These are phyloP conservation scores for Heritiera littoralis DNA, from an alignment of 345 rosid species.

Conservation along the genomic window DNA sequence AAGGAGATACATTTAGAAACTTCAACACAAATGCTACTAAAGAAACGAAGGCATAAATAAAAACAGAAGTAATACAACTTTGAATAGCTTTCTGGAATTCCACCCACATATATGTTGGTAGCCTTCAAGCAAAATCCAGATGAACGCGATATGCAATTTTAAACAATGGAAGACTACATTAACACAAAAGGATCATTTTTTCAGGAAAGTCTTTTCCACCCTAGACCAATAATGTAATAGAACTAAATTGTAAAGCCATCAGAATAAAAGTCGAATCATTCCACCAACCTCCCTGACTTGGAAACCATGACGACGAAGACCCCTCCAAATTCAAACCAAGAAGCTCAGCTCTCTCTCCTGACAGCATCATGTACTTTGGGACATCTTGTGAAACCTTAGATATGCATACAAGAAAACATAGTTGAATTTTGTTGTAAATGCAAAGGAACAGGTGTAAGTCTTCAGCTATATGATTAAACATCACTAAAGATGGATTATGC, in stretches of 20 bases:
- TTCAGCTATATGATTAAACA: background rate
- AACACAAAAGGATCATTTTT: background rate
- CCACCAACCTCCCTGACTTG: slow-evolving; percentile 56
- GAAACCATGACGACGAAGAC: slow-evolving; percentile 81
- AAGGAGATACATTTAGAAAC: background rate
- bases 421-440: background rate
- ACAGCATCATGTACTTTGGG: slow-evolving; percentile 84
- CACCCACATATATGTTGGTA: background rate
- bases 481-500: background rate
- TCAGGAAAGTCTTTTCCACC: slow-evolving; percentile 2
- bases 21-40: background rate
- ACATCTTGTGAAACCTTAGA: slow-evolving; percentile 91
- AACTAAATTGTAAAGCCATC: slow-evolving; percentile 5
- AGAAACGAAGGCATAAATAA: background rate
- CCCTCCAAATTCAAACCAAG: slow-evolving; percentile 85
- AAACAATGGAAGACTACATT: background rate
- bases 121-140: background rate
- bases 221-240: background rate
- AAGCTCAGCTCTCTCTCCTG: slow-evolving; percentile 90
- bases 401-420: slow-evolving; percentile 9
- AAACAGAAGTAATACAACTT: background rate
- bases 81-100: background rate
- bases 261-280: slow-evolving; percentile 12
- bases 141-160: background rate
- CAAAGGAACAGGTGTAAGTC: background rate